These are phyloP conservation scores for Omphalea diandra DNA, from an alignment of 441 rosid genomes.

Conservation along the genomic window DNA sequence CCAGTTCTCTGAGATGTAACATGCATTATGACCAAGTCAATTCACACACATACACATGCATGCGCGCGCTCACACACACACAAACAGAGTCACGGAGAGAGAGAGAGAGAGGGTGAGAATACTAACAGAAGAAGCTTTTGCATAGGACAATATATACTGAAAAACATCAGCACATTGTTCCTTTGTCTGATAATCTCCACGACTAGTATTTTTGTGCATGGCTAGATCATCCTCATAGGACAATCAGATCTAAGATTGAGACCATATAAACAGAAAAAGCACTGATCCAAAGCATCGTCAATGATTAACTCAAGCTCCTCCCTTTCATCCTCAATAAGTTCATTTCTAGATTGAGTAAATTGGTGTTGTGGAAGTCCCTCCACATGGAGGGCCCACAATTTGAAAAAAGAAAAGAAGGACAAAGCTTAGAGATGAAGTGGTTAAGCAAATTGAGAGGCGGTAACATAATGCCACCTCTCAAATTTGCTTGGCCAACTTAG, in stretches of 20 bases:
- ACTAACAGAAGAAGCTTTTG: constrained; percentile 95
- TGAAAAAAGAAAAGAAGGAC: no score
- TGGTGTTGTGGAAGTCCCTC: no score
- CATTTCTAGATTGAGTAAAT: constrained; percentile 39
- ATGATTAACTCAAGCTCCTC: constrained; percentile 88
- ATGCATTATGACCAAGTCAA: constrained; percentile 11
- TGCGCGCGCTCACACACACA: not conserved
- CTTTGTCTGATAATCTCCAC: constrained; percentile 98
- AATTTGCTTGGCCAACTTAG: no score
- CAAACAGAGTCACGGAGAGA: constrained; percentile 24
- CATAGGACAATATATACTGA: constrained; percentile 90
- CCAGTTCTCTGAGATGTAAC: constrained; percentile 73
- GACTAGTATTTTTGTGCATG: constrained; percentile 86
- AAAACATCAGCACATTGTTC: constrained; percentile 99
- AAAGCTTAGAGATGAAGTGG: no score
- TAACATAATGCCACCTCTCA: no score
- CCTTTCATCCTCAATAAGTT: constrained; percentile 70
- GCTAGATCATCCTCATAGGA: constrained; percentile 93
- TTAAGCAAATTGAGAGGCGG: no score
- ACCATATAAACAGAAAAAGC: constrained; percentile 98
- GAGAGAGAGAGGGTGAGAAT: no score
- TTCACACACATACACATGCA: no score
- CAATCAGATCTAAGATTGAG: constrained; percentile 94
- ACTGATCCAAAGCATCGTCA: constrained; percentile 93
- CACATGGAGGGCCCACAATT: no score